phyloP scores from a whole-genome alignment of 2,329 filamentous ascomycete genomes.

The Fusarium poae region DNA sequence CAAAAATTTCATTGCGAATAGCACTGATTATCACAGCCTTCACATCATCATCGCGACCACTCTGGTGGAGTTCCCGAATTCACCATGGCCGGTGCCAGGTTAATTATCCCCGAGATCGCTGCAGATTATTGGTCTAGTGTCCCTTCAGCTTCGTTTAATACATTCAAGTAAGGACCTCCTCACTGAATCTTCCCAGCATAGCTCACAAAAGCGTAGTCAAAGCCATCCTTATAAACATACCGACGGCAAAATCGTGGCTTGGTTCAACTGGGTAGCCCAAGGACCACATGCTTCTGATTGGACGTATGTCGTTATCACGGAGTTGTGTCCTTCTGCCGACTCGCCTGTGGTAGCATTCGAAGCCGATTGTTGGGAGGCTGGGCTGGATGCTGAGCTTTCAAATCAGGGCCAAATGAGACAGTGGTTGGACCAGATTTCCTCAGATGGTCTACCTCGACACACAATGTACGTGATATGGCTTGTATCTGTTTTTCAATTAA shows the following conservation, averaged over 20 bases:
- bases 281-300: constrained; percentile 22
- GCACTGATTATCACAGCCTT: neutral
- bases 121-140: constrained; percentile 25
- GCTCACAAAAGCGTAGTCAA: constrained; percentile 2
- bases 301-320: constrained; percentile 27
- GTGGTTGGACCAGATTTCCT: neutral
- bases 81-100: constrained; percentile 8
- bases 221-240: constrained; percentile 21
- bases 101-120: constrained; percentile 25
- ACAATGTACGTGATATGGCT: neutral
- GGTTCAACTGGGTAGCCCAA: constrained; percentile 31
- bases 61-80: constrained; percentile 19
- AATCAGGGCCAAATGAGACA: constrained; percentile 2
- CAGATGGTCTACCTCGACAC: neutral
- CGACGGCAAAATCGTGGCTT: constrained; percentile 13
- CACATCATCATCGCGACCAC: constrained; percentile 39
- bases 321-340: neutral
- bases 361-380: constrained; percentile 10
- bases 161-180: constrained; percentile 25
- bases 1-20: rapidly evolving
- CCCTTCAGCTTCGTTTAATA: constrained; percentile 3
- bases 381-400: neutral
- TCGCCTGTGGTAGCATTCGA: neutral
- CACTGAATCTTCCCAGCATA: rapidly evolving
- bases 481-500: rapidly evolving